Base-by-base conservation (phyloP, 2,329 filamentous ascomycete species). In the Sarocladiaceae sp. region DNA sequence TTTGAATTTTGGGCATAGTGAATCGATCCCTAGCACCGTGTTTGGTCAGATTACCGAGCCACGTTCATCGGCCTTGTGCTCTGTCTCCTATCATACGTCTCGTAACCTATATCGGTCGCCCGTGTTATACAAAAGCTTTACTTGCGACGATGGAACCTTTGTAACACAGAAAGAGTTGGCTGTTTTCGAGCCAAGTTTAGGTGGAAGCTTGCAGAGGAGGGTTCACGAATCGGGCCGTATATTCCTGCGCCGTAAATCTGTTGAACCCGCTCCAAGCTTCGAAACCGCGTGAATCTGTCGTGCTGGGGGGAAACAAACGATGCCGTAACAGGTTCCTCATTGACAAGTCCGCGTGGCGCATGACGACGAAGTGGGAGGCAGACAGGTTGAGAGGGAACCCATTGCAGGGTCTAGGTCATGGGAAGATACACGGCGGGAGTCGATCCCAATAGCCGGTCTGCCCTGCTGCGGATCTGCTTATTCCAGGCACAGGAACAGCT, bases 101-200 rank as follows among this genome's bases (percentile, higher is more conserved):
- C 37, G 37, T 40, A 11, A 26, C 40, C 40, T 44, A 28, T 22
- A 44, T 44, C 22, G 26, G 28, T 22, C 13, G 26, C 15, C 28
- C 18, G 44, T 31, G 44, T 29, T 48, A 48, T 48, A 33, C 44
- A 48, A 15, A 4, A 48, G 44, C 25, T 48, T 17, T 48, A 48
- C 26, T 33, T 48, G 44, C 44, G 44, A 48, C 44, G 23, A n/a
- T 22, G 44, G 44, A 33, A 48, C 44, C 44, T 48, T 48, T 48
- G 44, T 48, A 6, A 31, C 26, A 48, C 44, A n/a, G 17, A n/a
- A 31, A 29, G n/a, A n/a, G n/a, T n/a, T n/a, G n/a, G n/a, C n/a
- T n/a, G 5, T 22, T 33, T 12, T 20, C 35, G 15, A 4, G 37
- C 37, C 17, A 3, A 22, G 8, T 7, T 23, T 26, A n/a, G 40